These are phyloP conservation scores for Xylariales sp. DNA, from an alignment of 2,329 filamentous ascomycete genomes.

Conservation along the genomic window DNA sequence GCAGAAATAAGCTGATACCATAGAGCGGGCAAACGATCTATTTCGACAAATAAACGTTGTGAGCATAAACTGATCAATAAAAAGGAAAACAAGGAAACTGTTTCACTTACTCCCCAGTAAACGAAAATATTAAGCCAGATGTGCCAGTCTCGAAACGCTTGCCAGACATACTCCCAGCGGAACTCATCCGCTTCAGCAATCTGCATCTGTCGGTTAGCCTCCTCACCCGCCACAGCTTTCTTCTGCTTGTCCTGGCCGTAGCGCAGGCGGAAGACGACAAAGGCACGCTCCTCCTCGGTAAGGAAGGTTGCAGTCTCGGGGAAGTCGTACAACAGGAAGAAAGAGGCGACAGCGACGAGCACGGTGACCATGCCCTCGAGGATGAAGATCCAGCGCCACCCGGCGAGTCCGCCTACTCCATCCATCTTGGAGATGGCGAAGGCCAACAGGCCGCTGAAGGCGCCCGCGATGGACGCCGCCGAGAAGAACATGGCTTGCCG, in stretches of 20 bases:
- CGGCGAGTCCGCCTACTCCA: slow-evolving; percentile 53
- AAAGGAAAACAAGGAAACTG: slow-evolving; percentile 31
- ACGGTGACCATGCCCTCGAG: slow-evolving; percentile 65
- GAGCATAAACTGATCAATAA: slow-evolving; percentile 8
- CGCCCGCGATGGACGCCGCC: slow-evolving; percentile 74
- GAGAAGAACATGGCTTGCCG: slow-evolving; percentile 75
- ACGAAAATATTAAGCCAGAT: slow-evolving; percentile 60
- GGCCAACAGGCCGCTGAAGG: slow-evolving; percentile 69
- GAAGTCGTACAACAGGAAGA: slow-evolving; percentile 75
- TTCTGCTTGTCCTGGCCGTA: slow-evolving; percentile 56
- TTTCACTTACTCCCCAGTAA: slow-evolving; percentile 58
- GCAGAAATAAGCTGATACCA: slow-evolving; percentile 55
- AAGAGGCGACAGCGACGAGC: slow-evolving; percentile 60
- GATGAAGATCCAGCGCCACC: slow-evolving; percentile 66
- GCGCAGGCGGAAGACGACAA: slow-evolving; percentile 67
- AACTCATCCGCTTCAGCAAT: slow-evolving; percentile 70
- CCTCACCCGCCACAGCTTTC: slow-evolving; percentile 35
- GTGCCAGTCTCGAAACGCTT: slow-evolving; percentile 76
- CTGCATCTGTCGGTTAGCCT: slow-evolving; percentile 15
- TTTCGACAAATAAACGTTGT: background rate
- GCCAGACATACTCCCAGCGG: slow-evolving; percentile 69
- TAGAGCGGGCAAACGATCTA: slow-evolving; percentile 51
- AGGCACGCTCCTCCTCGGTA: slow-evolving; percentile 62
- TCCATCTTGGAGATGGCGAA: slow-evolving; percentile 68
- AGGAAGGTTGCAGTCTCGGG: slow-evolving; percentile 76